A percentile compares a stretch with the other conserved stretches of the same genome.
Evolutionary conservation across 139 green algal genomes (phyloP).

Genomic region (Tetradesmus lagerheimii): DNA sequence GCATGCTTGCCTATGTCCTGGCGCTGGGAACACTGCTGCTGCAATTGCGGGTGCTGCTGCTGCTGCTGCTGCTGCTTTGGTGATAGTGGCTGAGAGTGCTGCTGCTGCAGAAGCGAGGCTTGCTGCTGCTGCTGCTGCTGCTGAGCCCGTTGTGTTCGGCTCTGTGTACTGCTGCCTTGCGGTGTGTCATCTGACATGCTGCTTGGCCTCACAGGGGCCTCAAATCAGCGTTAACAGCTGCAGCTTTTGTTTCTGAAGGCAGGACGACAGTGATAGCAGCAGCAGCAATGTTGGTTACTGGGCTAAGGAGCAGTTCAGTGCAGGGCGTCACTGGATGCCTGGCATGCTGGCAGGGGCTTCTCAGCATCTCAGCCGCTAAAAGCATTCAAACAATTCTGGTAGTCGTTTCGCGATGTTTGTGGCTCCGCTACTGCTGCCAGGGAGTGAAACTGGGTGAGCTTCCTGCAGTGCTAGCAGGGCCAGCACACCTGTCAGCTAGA

Average conservation of each 20-base stretch:
- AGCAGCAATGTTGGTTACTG: neutral
- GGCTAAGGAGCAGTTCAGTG: neutral
- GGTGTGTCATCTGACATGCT: neutral
- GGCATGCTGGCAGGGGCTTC: too few species aligned
- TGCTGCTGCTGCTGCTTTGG: neutral
- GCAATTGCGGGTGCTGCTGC: neutral
- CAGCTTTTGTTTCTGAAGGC: neutral
- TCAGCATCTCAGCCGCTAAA: too few species aligned
- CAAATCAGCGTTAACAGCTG: neutral
- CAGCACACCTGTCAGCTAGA: neutral
- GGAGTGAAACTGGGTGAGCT: neutral
- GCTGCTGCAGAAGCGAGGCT: neutral
- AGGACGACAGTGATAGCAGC: neutral
- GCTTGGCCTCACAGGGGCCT: neutral
- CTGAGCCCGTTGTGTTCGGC: neutral
- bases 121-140: neutral
- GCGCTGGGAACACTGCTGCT: neutral
- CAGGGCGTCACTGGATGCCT: neutral
- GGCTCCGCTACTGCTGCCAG: neutral
- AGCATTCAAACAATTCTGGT: too few species aligned
- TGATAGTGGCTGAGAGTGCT: neutral
- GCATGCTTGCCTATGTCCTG: neutral
- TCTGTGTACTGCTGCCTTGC: neutral
- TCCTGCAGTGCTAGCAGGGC: neutral
- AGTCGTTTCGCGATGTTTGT: neutral